Evolutionary conservation across 208 protist genomes (phyloP), one percentile per base, ranked within the genome.

Genomic region (Trypanosoma avium): DNA sequence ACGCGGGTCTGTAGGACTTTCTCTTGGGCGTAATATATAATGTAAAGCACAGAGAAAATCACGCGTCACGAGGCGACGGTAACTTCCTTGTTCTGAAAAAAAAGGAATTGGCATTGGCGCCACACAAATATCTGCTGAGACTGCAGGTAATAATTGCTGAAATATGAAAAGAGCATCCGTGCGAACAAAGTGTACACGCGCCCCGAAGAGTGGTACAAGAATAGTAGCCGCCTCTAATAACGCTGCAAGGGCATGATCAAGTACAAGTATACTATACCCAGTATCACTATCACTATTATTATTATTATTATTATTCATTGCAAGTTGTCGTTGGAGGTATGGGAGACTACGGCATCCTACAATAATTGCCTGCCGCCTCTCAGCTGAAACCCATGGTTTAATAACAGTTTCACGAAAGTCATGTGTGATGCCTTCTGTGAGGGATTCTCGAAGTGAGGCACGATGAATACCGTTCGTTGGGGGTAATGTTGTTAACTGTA

Each of bases 101-200:
- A 88, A 88, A 2, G 89, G 89, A 22, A 81, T 66, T 9, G 89
- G 89, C 85, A 92, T 91, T 6, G 89, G 79, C 33, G 77, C 78
- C 1, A 95, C 67, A 17, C 77, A 82, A 9, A 89, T 67, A 43
- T 95, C 89, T 13, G 71, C 75, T 8, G 56, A 67, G 21, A 38
- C 65, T 45, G 69, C 56, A 10, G 70, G 70, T 33, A 95, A 56
- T 46, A 95, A 65, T 38, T 50, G 30, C 19, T 89, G 77, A 19
- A 71, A 68, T n/a, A 81, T 27, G 47, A 92, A 92, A 74, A 89
- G 82, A 21, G 86, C 76, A 24, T 95, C 89, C 21, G 75, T 76
- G 24, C 89, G 89, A 17, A 95, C 54, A 59, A 93, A 92, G 13
- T 61, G 74, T 9, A 90, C 70, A 5, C 89, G 80, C 1, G 46